A percentile compares a stretch with the other conserved stretches of the same genome.
These are phyloP conservation scores for Monosporascus sp. DNA, from an alignment of 2,329 filamentous ascomycete genomes.

Conservation along the genomic window DNA sequence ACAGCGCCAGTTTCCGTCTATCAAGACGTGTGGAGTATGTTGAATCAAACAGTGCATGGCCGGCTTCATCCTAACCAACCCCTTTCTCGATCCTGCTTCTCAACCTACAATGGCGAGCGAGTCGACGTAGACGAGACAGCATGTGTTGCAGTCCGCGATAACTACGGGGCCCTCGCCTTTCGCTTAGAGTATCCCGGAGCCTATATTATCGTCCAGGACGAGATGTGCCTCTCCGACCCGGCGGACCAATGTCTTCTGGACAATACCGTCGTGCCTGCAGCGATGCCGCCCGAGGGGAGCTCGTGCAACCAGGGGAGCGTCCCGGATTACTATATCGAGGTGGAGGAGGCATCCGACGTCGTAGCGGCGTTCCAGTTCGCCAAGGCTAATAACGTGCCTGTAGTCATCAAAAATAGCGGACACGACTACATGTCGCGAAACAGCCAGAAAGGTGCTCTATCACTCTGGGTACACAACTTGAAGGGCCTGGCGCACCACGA, in stretches of 20 bases:
- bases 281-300: constrained; percentile 11
- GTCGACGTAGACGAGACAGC: too few relatives aligned
- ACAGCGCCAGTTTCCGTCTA: too few relatives aligned
- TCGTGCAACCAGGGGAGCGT: constrained; percentile 21
- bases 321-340: constrained; percentile 17
- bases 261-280: constrained; percentile 15
- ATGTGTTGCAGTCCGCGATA: too few relatives aligned
- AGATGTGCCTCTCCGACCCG: constrained; percentile 20
- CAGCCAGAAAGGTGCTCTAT: constrained; percentile 22
- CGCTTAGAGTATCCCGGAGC: constrained; percentile 17
- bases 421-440: constrained; percentile 29
- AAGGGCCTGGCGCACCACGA: constrained; percentile 15
- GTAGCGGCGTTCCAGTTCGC: constrained; percentile 16
- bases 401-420: constrained; percentile 29
- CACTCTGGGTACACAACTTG: constrained; percentile 26
- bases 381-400: constrained; percentile 17
- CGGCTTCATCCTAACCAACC: too few relatives aligned
- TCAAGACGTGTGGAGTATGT: too few relatives aligned
- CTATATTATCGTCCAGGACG: constrained; percentile 24
- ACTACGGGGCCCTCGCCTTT: constrained; percentile 7
- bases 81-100: too few relatives aligned
- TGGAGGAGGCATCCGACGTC: constrained; percentile 14
- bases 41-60: too few relatives aligned
- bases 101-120: too few relatives aligned
- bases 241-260: constrained; percentile 24